phyloP scores from a whole-genome alignment of 495 filamentous ascomycete genomes.

The Glonium stellatum region DNA sequence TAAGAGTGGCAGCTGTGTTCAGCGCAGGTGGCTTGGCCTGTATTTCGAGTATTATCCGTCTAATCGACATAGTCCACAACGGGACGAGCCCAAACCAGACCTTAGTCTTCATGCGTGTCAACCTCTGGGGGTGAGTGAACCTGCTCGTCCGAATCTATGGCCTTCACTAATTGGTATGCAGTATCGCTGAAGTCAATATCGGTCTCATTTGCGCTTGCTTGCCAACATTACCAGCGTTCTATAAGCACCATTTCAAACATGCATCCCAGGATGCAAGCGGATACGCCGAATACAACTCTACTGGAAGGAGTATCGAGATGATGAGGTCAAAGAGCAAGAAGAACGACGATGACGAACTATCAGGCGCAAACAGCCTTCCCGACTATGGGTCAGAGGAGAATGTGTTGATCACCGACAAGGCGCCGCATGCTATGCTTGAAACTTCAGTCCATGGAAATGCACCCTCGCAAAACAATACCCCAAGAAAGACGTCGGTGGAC shows the following conservation, averaged over 20 bases:
- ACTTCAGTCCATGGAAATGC: neutral
- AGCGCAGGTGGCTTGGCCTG: constrained; percentile 45
- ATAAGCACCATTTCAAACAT: constrained; percentile 1
- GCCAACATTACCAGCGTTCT: constrained; percentile 31
- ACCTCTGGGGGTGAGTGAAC: constrained; percentile 41
- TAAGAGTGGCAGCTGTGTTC: constrained; percentile 43
- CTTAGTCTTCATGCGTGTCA: constrained; percentile 41
- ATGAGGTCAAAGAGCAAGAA: neutral
- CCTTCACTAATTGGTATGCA: constrained; percentile 18
- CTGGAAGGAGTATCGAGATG: constrained; percentile 3
- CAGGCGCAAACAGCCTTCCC: neutral
- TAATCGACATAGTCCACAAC: constrained; percentile 37
- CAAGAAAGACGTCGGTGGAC: neutral
- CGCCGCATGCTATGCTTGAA: neutral
- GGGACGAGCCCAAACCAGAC: constrained; percentile 35
- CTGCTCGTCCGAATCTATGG: neutral
- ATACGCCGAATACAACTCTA: neutral
- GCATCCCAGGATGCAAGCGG: neutral
- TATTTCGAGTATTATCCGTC: constrained; percentile 41
- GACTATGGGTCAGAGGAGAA: constrained; percentile 8
- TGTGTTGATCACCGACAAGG: constrained; percentile 3
- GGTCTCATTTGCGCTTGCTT: constrained; percentile 47
- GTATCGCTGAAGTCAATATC: constrained; percentile 44
- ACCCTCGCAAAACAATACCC: neutral
- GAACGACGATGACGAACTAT: neutral